These are phyloP conservation scores for Pythium apleroticum DNA, from an alignment of 352 stramenopile species.

Conservation along the genomic window DNA sequence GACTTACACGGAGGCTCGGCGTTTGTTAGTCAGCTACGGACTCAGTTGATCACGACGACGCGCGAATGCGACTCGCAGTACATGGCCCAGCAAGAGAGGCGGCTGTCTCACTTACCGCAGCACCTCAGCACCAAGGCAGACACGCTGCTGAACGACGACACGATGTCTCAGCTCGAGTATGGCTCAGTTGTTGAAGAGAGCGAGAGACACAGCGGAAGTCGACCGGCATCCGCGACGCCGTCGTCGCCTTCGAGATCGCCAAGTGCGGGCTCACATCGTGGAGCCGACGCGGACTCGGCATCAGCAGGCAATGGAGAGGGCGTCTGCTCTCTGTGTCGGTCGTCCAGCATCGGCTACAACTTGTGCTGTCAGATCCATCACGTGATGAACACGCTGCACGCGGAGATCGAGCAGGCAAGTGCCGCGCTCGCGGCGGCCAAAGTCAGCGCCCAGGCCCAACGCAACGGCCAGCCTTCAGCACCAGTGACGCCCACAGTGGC, in stretches of 20 bases:
- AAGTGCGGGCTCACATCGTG: conserved; percentile 10
- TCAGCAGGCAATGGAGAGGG: neutral
- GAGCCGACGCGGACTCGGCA: neutral
- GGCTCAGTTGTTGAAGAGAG: neutral
- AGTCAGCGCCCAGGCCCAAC: conserved; percentile 17
- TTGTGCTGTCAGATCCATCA: conserved; percentile 59
- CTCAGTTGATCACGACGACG: conserved; percentile 50
- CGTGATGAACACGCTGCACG: conserved; percentile 48
- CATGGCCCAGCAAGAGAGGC: conserved; percentile 38
- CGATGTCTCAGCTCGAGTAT: neutral
- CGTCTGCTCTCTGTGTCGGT: conserved; percentile 47
- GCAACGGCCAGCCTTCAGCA: neutral
- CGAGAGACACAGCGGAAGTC: neutral
- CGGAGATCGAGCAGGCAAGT: conserved; percentile 30
- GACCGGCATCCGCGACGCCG: neutral
- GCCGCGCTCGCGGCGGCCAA: conserved; percentile 13
- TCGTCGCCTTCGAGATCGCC: neutral
- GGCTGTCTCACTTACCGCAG: conserved; percentile 39
- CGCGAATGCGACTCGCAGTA: conserved; percentile 45
- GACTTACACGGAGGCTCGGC: conserved; percentile 45
- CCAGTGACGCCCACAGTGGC: neutral
- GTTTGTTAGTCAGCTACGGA: conserved; percentile 55
- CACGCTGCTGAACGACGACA: conserved; percentile 3
- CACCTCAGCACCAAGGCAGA: conserved; percentile 47
- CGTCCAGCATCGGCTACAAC: conserved; percentile 61